These are phyloP conservation scores for Pichia sp. DNA, from an alignment of 1,139 yeast genomes.

Conservation along the genomic window DNA sequence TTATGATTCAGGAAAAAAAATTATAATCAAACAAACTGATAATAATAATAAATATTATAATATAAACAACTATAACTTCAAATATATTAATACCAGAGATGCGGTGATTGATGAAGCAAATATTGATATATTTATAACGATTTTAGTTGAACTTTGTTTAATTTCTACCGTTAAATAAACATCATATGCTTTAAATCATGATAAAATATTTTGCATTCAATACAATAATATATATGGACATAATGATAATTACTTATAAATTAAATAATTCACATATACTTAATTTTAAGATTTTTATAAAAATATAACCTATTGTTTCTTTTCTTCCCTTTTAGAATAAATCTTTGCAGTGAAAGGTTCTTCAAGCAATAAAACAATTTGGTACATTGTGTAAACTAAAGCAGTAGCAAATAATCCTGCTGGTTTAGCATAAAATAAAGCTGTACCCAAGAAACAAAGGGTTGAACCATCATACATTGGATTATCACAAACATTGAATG, in stretches of 20 bases:
- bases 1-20: background rate
- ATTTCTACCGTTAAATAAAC: background rate
- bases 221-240: background rate
- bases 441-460: slow-evolving; percentile 83
- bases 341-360: slow-evolving; percentile 95
- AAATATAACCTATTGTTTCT: slow-evolving; percentile 19
- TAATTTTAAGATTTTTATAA: too few species aligned
- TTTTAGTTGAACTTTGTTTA: slow-evolving; percentile 2
- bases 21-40: slow-evolving; percentile 6
- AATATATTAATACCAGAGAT: slow-evolving; percentile 2
- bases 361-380: slow-evolving; percentile 77
- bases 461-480: slow-evolving; percentile 97
- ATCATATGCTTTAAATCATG: too few species aligned
- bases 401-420: slow-evolving; percentile 72
- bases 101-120: slow-evolving; percentile 3
- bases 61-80: slow-evolving; percentile 6
- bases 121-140: background rate
- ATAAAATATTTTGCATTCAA: background rate
- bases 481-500: slow-evolving; percentile 82
- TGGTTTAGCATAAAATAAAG: slow-evolving; percentile 83
- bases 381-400: slow-evolving; percentile 76
- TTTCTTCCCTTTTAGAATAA: slow-evolving; percentile 58
- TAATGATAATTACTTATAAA: background rate
- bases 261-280: too few species aligned
- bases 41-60: slow-evolving; percentile 5